A percentile compares a stretch with the other conserved stretches of the same genome.
These are phyloP conservation scores for Xerocomus brunneocitrinus DNA, from an alignment of 768 basidiomycete genomes.

Conservation along the genomic window DNA sequence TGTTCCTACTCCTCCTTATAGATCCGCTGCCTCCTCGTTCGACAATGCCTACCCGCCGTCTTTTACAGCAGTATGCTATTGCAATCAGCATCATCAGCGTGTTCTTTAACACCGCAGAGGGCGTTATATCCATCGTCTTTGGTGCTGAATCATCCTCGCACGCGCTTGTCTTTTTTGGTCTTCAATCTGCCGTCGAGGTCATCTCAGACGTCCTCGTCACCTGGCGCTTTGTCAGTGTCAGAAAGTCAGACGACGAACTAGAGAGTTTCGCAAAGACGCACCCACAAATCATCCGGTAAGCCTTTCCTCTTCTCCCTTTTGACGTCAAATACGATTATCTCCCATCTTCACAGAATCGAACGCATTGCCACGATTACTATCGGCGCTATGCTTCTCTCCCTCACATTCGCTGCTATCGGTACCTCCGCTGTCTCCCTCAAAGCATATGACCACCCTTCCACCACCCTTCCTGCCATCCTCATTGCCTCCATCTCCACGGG, in stretches of 20 bases:
- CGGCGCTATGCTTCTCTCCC: conserved; percentile 33
- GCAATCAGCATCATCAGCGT: conserved; percentile 40
- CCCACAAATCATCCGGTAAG: conserved; percentile 12
- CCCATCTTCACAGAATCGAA: conserved; percentile 30
- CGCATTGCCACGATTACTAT: conserved; percentile 35
- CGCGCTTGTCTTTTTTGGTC: conserved; percentile 45
- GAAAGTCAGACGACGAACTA: conserved; percentile 32
- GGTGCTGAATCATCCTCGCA: conserved; percentile 42
- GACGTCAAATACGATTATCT: not conserved
- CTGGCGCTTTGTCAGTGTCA: conserved; percentile 39
- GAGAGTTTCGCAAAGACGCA: not conserved
- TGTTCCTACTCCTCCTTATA: not conserved
- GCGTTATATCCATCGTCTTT: conserved; percentile 40
- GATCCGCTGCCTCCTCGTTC: not conserved
- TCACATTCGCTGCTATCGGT: conserved; percentile 35
- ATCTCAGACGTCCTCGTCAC: conserved; percentile 40
- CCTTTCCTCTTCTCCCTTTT: not conserved
- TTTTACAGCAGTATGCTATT: conserved; percentile 35
- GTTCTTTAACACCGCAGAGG: conserved; percentile 38
- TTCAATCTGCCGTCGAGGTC: conserved; percentile 46
- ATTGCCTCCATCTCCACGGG: conserved; percentile 39
- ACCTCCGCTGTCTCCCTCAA: conserved; percentile 35
- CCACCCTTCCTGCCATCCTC: conserved; percentile 39
- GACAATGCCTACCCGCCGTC: conserved; percentile 16
- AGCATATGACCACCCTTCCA: conserved; percentile 34